Evolutionary conservation across 352 stramenopile species (phyloP).

Genomic region (Phytophthora fragariaefolia): DNA sequence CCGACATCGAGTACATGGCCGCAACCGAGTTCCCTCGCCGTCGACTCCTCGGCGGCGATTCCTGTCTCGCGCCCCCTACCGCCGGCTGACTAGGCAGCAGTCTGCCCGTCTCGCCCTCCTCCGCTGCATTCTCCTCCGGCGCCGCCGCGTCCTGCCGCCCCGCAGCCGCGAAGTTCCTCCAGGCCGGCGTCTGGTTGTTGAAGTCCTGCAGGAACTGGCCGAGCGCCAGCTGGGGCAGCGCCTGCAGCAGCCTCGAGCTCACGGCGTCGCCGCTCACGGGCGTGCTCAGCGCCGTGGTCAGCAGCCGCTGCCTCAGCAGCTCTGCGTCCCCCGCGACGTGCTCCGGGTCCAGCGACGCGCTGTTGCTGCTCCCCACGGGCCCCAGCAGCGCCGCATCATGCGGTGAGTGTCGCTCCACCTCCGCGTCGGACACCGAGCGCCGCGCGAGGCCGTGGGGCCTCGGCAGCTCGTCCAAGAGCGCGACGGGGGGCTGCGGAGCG

Average conservation of each 20-base stretch:
- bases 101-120: slow-evolving; percentile 21
- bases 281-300: slow-evolving; percentile 27
- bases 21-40: slow-evolving; percentile 26
- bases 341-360: slow-evolving; percentile 22
- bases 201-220: slow-evolving; percentile 44
- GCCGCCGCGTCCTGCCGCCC: slow-evolving; percentile 16
- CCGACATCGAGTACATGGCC: slow-evolving; percentile 29
- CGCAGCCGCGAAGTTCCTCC: slow-evolving; percentile 23
- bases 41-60: slow-evolving; percentile 21
- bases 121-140: slow-evolving; percentile 4
- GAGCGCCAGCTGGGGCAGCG: slow-evolving; percentile 38
- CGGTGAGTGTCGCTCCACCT: slow-evolving; percentile 8
- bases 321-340: slow-evolving; percentile 20
- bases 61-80: slow-evolving; percentile 5
- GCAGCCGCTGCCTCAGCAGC: slow-evolving; percentile 15
- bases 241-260: slow-evolving; percentile 41
- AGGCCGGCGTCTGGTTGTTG: slow-evolving; percentile 32
- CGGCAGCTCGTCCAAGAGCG: slow-evolving; percentile 20
- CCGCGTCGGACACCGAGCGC: slow-evolving; percentile 10
- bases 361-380: slow-evolving; percentile 20
- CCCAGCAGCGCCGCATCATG: slow-evolving; percentile 9
- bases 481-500: neutral
- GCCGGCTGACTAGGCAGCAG: slow-evolving; percentile 4
- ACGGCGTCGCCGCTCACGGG: slow-evolving; percentile 38
- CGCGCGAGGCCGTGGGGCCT: slow-evolving; percentile 23